Evolutionary conservation across 768 basidiomycete genomes (phyloP), one percentile per base, ranked within the genome.

Genomic region (Boletus subcaerulescens): DNA sequence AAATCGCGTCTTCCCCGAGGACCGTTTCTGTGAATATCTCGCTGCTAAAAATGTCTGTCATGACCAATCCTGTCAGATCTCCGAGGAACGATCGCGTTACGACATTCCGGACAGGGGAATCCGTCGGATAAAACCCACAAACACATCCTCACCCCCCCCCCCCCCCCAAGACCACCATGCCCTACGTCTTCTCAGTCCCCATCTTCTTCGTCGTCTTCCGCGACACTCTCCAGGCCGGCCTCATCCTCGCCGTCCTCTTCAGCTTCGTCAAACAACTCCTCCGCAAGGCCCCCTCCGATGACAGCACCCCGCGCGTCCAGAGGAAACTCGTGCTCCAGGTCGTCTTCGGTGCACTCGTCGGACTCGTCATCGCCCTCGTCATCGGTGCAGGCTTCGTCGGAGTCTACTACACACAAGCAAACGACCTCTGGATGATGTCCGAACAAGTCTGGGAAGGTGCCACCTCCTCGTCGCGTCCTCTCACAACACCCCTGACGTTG

Each of bases 161-260:
- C n/a, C n/a, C n/a, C n/a, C n/a, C n/a, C 13, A 8, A 9, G 24
- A 29, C 31, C 15, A 15, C n/a, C 18, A 62, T 62, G 58, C 1
- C 58, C 8, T 22, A 22, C 58, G 81, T 94, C 52, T 97, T 97
- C 74, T 91, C 89, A 54, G 81, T 95, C 52, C 85, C 93, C 65
- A 93, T 98, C 62, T 97, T 94, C 78, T 93, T 98, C 81, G 93
- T 97, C 74, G 85, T 95, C 74, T 93, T 96, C 71, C 84, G 94
- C 67, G 94, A 97, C 80, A 89, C 92, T 5, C 80, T 97, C 59
- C 94, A 97, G 77, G 90, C 93, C 5, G 85, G 84, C 41, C 89
- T 98, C 76, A 92, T 98, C 78, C 74, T 97, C 69, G 90, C 92
- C 7, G 92, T 96, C 53, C 82, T 98, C 45, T 86, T 96, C 49